Percentiles rank a stretch among this genome's conserved stretches.
phyloP scores from a whole-genome alignment of 768 basidiomycete genomes.

The Tephrocybe rancida region DNA sequence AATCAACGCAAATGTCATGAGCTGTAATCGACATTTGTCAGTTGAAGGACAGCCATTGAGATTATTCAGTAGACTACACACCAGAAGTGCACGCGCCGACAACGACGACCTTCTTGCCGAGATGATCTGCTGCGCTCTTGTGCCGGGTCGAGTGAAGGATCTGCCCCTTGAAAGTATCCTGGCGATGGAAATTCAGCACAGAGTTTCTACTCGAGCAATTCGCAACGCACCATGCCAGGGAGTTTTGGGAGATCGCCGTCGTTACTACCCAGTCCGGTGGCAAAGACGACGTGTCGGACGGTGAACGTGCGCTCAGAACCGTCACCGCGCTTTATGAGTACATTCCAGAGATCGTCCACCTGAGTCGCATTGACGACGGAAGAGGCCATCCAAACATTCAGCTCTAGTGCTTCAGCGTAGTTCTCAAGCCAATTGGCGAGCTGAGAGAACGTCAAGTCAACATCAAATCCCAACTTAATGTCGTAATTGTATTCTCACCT shows the following conservation, averaged over 20 bases:
- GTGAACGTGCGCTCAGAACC: constrained; percentile 39
- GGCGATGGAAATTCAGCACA: neutral
- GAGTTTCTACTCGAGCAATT: neutral
- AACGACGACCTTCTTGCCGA: constrained; percentile 72
- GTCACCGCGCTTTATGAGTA: constrained; percentile 37
- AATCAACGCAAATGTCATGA: constrained; percentile 48
- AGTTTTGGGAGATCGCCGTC: constrained; percentile 46
- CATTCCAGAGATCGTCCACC: constrained; percentile 41
- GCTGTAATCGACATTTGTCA: constrained; percentile 23
- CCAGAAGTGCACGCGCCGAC: constrained; percentile 68
- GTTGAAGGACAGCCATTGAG: neutral
- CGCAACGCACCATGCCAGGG: constrained; percentile 43
- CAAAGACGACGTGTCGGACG: constrained; percentile 52
- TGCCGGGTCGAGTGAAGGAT: constrained; percentile 62
- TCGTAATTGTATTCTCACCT: constrained; percentile 28
- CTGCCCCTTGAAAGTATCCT: constrained; percentile 65
- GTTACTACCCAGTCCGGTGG: constrained; percentile 54
- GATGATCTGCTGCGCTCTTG: constrained; percentile 53
- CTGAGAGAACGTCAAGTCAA: constrained; percentile 24
- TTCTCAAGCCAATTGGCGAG: constrained; percentile 70
- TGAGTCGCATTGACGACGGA: constrained; percentile 34
- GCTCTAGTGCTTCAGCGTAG: constrained; percentile 60
- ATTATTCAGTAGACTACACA: constrained; percentile 10
- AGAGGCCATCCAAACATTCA: constrained; percentile 66
- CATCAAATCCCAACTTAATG: neutral